Evolutionary conservation across 768 basidiomycete genomes (phyloP), one percentile per base, ranked within the genome.

Genomic region (Tubosaeta sp.): DNA sequence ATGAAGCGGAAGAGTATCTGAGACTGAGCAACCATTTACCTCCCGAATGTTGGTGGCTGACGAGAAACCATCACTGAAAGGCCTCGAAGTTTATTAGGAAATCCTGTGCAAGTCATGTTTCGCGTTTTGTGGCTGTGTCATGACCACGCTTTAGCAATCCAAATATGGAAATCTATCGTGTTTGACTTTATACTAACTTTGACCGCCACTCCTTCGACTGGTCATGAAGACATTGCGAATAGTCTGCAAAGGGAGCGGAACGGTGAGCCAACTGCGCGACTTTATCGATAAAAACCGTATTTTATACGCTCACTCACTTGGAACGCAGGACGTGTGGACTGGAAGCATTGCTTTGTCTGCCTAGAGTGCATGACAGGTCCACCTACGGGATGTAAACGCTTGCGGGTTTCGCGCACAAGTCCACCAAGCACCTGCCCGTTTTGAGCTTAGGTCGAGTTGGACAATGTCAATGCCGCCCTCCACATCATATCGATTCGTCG

Each of bases 371-470:
- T 29, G 29, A 11, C 36, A 29, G 7, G 19, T 39, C 36, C 36
- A 38, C 11, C 36, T 7, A n/a, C 35, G 18, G 8, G 3, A 36
- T 36, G 9, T 30, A 39, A 38, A 19, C 8, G 12, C 46, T 29
- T 25, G 36, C 7, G 7, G 7, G 18, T 11, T 24, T 3, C 11
- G 24, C 44, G 18, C 34, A n/a, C 22, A n/a, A 27, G 8, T 6
- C 18, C 16, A 4, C 14, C n/a, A 29, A 29, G 16, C n/a, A 10
- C 16, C 41, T 18, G 24, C 9, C n/a, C 36, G 50, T 52, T 60
- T 60, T 58, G 55, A 52, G 18, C 48, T 13, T 34, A 14, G n/a
- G 34, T 3, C 18, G 14, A 32, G 31, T 18, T 11, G 25, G 21
- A 48, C 48, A 49, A 51, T 2, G n/a, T 12, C 30, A 36, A 36